Percentiles rank a stretch among this genome's conserved stretches.
Conservation (phyloP, 768 basidiomycete genomes). For the Termitomyces sp. region DNA sequence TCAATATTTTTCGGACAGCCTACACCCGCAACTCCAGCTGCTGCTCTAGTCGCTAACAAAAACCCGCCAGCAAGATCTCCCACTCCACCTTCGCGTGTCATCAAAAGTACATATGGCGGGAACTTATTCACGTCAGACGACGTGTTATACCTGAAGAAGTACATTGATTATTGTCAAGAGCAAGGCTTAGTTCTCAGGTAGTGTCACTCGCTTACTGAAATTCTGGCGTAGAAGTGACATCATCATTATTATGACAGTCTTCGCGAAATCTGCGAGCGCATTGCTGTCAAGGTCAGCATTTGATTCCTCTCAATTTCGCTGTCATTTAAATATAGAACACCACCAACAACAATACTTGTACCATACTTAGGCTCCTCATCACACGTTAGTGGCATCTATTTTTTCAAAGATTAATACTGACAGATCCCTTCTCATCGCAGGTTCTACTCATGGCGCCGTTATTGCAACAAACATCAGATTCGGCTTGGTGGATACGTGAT, state of each 20-base stretch:
- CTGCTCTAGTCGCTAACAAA: constrained; percentile 61
- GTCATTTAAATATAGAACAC: not conserved
- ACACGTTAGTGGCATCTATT: constrained; percentile 51
- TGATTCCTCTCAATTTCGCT: not conserved
- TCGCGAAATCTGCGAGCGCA: constrained; percentile 82
- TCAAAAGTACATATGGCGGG: constrained; percentile 87
- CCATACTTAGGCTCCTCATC: constrained; percentile 66
- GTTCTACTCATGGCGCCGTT: constrained; percentile 88
- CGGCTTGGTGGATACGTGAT: constrained; percentile 82
- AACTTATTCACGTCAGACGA: constrained; percentile 85
- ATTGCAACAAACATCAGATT: constrained; percentile 91
- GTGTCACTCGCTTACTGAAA: not conserved
- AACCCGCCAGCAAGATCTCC: constrained; percentile 74
- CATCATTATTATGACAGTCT: constrained; percentile 30
- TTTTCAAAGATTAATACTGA: not conserved
- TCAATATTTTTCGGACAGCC: constrained; percentile 28
- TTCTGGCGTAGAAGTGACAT: not conserved
- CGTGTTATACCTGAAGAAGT: constrained; percentile 76
- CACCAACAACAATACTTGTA: not conserved
- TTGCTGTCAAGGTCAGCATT: constrained; percentile 66
- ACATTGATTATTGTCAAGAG: constrained; percentile 88
- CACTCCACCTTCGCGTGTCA: constrained; percentile 74
- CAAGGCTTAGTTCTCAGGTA: constrained; percentile 80
- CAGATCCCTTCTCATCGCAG: constrained; percentile 28
- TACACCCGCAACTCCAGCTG: constrained; percentile 59